Conservation (phyloP, 495 filamentous ascomycete genomes). For the Penicillium bovifimosum region DNA sequence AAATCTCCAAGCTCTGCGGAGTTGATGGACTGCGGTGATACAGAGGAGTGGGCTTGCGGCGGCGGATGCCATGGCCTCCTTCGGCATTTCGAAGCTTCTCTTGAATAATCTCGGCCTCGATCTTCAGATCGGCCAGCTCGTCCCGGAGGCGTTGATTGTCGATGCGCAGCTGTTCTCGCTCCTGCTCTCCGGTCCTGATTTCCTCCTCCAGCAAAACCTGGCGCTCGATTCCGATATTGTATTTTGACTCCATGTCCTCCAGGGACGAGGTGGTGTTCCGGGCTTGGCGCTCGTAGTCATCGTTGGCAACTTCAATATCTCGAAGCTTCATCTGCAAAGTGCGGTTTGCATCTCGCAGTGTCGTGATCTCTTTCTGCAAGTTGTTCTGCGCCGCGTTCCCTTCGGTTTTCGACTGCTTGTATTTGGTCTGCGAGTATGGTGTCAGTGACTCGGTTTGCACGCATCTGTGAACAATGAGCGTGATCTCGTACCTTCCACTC, state of each 20-base stretch:
- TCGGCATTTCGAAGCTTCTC: constrained; percentile 78
- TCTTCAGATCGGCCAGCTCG: constrained; percentile 85
- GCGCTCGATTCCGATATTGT: constrained; percentile 88
- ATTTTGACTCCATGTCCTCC: constrained; percentile 95
- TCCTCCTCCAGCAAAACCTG: constrained; percentile 93
- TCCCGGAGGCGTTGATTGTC: constrained; percentile 83
- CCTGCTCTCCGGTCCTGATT: constrained; percentile 81
- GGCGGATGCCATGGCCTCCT: constrained; percentile 43
- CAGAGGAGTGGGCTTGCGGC: constrained; percentile 49
- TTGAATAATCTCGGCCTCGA: constrained; percentile 90
- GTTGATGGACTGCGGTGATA: constrained; percentile 40
- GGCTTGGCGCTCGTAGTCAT: constrained; percentile 95
- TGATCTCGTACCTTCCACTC: constrained; percentile 84
- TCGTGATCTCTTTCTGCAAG: constrained; percentile 94
- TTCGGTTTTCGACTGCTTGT: constrained; percentile 90
- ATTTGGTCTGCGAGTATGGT: constrained; percentile 64
- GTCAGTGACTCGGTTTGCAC: not conserved
- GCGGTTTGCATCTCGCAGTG: constrained; percentile 75
- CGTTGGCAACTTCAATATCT: constrained; percentile 96
- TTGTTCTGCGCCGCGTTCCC: constrained; percentile 73
- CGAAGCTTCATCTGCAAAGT: constrained; percentile 75
- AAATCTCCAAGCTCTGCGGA: constrained; percentile 50
- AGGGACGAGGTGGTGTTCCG: constrained; percentile 89
- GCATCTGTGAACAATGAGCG: not conserved
- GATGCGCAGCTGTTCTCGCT: constrained; percentile 81